Evolutionary conservation across 371 early-diverging fungal genomes (phyloP).

Genomic region (Zychaea mexicana): DNA sequence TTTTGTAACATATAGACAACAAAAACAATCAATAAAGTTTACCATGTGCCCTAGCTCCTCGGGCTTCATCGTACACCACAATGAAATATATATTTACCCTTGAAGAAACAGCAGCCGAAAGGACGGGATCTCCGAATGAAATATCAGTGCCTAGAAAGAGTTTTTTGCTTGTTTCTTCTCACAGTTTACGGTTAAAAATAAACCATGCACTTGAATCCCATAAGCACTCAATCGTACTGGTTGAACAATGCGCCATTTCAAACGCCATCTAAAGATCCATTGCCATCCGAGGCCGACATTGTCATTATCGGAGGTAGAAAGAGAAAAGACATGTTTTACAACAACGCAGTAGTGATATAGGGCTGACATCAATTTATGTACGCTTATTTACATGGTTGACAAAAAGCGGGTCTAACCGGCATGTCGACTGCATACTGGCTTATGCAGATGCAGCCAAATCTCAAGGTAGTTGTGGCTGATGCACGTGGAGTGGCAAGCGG

Average conservation of each 20-base stretch:
- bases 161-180: background rate
- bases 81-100: too few relatives aligned
- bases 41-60: too few relatives aligned
- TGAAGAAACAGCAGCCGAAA: too few relatives aligned
- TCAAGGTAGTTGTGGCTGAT: slow-evolving; percentile 41
- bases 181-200: too few relatives aligned
- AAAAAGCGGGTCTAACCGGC: slow-evolving; percentile 31
- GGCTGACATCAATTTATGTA: too few relatives aligned
- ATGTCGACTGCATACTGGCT: slow-evolving; percentile 37
- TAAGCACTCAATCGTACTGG: slow-evolving; percentile 39
- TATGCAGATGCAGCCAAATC: slow-evolving; percentile 29
- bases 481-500: slow-evolving; percentile 50
- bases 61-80: too few relatives aligned
- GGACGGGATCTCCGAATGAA: background rate
- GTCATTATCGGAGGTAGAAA: slow-evolving; percentile 42
- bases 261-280: slow-evolving; percentile 14
- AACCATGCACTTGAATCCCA: slow-evolving; percentile 18
- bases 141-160: background rate
- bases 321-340: background rate
- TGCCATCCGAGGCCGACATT: slow-evolving; percentile 32
- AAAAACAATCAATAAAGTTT: too few relatives aligned
- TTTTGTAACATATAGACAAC: background rate
- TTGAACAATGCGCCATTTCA: slow-evolving; percentile 31
- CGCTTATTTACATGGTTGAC: too few relatives aligned
- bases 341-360: too few relatives aligned